Conservation (phyloP, 257 asterid species). For the Catharanthus roseus region DNA sequence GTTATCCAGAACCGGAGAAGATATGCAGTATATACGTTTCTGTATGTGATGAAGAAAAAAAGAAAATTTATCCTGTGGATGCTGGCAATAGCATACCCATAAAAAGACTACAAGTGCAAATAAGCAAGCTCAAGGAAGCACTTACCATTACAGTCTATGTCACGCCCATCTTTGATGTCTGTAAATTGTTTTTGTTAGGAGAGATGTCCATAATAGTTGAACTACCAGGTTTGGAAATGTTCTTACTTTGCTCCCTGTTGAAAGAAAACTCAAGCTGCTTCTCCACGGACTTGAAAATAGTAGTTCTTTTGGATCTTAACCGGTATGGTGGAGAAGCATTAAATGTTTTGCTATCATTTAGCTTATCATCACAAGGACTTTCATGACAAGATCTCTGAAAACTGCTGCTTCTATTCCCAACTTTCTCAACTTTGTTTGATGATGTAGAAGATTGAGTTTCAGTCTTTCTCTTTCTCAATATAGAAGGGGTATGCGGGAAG, state of each 20-base stretch:
- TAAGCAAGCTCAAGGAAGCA: constrained; percentile 5
- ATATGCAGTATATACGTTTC: not conserved
- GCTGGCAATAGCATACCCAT: not conserved
- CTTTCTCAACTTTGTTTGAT: constrained; percentile 24
- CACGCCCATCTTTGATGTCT: constrained; percentile 50
- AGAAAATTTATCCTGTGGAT: not conserved
- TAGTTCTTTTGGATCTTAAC: constrained; percentile 59
- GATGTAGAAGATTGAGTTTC: constrained; percentile 25
- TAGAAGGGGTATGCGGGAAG: constrained; percentile 87
- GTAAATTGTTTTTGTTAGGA: constrained; percentile 46
- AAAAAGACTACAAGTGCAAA: not conserved
- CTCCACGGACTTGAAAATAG: constrained; percentile 70
- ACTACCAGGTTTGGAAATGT: constrained; percentile 31
- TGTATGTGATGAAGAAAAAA: not conserved
- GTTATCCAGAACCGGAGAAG: not conserved
- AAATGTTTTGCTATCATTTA: constrained; percentile 36
- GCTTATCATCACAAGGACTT: constrained; percentile 32
- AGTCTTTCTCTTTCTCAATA: constrained; percentile 65
- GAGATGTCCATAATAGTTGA: constrained; percentile 33
- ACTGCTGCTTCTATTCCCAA: constrained; percentile 23
- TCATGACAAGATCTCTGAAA: constrained; percentile 27
- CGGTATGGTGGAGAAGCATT: constrained; percentile 91
- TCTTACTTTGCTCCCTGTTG: constrained; percentile 32
- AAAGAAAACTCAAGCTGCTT: constrained; percentile 79
- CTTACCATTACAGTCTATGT: constrained; percentile 23